These are phyloP conservation scores for Sphagnum fallax DNA, from an alignment of 228 moss, liverwort and hornwort species.

Conservation along the genomic window DNA sequence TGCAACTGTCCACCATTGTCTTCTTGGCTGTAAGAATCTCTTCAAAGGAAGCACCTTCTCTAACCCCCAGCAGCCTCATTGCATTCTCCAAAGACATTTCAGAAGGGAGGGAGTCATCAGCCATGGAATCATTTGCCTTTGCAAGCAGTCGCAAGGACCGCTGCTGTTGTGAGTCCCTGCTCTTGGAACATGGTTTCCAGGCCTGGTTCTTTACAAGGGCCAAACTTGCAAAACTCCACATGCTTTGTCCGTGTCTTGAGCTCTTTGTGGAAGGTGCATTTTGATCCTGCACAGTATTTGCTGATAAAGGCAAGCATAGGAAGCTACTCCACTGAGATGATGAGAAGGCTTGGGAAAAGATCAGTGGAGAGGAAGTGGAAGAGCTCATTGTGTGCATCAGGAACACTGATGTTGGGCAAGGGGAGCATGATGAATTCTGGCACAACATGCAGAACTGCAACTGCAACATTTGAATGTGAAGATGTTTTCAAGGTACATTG, in stretches of 20 bases:
- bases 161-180: constrained; percentile 15
- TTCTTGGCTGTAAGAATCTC: constrained; percentile 84
- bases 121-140: constrained; percentile 60
- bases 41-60: constrained; percentile 82
- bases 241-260: constrained; percentile 13
- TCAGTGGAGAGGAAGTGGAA: too few relatives aligned
- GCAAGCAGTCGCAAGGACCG: constrained; percentile 53
- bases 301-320: constrained; percentile 18
- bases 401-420: neutral
- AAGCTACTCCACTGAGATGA: constrained; percentile 2
- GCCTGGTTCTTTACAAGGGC: constrained; percentile 17
- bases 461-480: neutral
- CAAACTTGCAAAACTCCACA: constrained; percentile 16
- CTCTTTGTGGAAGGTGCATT: constrained; percentile 14
- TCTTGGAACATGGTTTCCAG: constrained; percentile 24
- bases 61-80: constrained; percentile 76
- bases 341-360: too few relatives aligned
- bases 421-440: constrained; percentile 18
- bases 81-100: constrained; percentile 89
- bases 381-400: too few relatives aligned
- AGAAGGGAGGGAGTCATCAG: constrained; percentile 82
- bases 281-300: constrained; percentile 8
- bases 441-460: constrained; percentile 24
- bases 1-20: constrained; percentile 59
- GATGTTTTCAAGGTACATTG: too few relatives aligned